phyloP scores from a whole-genome alignment of 2,329 filamentous ascomycete genomes.

The Bipolaris oryzae region DNA sequence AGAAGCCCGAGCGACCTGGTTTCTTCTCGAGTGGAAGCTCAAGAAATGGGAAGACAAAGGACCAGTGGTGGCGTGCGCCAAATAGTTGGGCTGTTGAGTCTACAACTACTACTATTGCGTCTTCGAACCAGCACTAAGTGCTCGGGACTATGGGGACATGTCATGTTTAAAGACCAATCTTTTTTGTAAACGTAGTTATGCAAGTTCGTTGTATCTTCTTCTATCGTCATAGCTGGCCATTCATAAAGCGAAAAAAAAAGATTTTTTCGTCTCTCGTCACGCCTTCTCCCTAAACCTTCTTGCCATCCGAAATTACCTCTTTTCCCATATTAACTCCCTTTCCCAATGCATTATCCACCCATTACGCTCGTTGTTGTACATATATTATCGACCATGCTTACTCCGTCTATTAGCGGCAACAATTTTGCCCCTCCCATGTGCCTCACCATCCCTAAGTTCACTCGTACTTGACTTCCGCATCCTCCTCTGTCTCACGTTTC shows the following conservation, averaged over 20 bases:
- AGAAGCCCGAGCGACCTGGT: neutral
- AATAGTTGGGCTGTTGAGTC: constrained; percentile 19
- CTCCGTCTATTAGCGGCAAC: constrained; percentile 11
- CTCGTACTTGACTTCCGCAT: neutral
- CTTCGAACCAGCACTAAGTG: neutral
- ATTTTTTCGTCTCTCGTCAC: neutral
- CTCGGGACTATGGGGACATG: neutral
- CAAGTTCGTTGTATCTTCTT: no score
- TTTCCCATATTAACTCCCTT: neutral
- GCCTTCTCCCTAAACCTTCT: neutral
- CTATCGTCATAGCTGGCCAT: no score
- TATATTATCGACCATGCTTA: neutral
- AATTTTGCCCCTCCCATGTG: neutral
- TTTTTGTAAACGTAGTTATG: neutral
- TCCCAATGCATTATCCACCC: no score
- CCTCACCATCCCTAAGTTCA: neutral
- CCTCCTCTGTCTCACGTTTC: neutral
- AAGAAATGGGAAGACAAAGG: neutral
- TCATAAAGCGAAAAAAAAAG: no score
- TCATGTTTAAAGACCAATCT: neutral
- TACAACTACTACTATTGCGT: neutral
- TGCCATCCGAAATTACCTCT: neutral
- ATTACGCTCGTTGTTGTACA: neutral
- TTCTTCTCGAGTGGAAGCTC: neutral
- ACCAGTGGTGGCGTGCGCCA: constrained; percentile 22